Evolutionary conservation across 1,139 yeast genomes (phyloP), one percentile per base, ranked within the genome.

Genomic region (Trichomonascaceae sp.): DNA sequence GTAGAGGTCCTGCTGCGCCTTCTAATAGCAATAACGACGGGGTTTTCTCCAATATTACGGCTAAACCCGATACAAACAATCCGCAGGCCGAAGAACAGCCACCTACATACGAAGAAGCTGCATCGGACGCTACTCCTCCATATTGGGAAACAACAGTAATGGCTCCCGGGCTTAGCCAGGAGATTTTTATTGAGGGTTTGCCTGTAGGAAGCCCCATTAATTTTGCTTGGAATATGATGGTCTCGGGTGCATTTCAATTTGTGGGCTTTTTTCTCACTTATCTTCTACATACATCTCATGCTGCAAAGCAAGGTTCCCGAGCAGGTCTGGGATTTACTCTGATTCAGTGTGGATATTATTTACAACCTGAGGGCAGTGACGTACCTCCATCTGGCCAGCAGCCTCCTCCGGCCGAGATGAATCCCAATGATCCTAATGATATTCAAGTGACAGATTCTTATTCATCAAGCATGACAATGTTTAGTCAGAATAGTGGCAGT

Each of bases 31-130:
- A 74, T 13, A 77, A 77, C 54, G 99, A 93, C 69, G 99, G 99
- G 9, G 99, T 93, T 7, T 93, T 93, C 70, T 83, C 95, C 49
- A 93, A 93, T 68, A 72, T 93, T 63, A 81, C 87, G 65, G 98
- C 98, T 5, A 91, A 90, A 50, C 79, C 82, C 6, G 72, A 65
- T 15, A 63, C 66, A 0, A 68, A 74, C 10, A 74, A 72, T 49
- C 75, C 74, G 45, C 63, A 63, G 1, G 78, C 74, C 20, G 75
- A 73, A 53, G 75, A 75, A 49, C 75, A 76, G 51, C 96, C 97
- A n/a, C 99, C 99, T 1, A 77, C 95, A 0, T 93, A 95, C 70
- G 96, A 88, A 57, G 97, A 91, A 65, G 98, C 96, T 0, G 91
- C 96, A 0, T 87, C 93, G 1, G 99, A 93, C 69, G 82, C 95